phyloP scores from a whole-genome alignment of 495 filamentous ascomycete genomes.

The Amphirosellinia nigrospora region DNA sequence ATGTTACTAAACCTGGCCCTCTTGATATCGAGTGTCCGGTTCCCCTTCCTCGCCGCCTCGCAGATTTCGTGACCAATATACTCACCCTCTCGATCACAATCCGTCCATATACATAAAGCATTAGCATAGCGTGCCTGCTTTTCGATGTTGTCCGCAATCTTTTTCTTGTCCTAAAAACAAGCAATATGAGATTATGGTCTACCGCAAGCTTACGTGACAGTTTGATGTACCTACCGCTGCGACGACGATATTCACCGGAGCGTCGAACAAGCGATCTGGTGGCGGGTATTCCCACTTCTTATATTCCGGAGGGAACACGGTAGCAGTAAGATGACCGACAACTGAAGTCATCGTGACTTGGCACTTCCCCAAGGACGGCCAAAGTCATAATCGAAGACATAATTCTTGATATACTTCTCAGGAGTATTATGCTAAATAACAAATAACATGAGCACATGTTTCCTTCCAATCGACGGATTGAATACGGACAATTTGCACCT shows the following conservation, averaged over 20 bases:
- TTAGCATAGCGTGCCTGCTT: constrained; percentile 70
- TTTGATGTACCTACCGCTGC: constrained; percentile 57
- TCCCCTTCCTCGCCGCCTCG: constrained; percentile 75
- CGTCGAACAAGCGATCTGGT: constrained; percentile 82
- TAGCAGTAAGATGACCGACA: constrained; percentile 76
- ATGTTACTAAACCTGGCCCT: constrained; percentile 95
- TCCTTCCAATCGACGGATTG: not conserved
- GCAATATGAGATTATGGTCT: constrained; percentile 7
- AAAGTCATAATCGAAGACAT: constrained; percentile 88
- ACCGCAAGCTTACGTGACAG: not conserved
- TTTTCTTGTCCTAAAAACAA: constrained; percentile 69
- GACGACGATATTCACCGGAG: constrained; percentile 70
- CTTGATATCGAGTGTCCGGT: constrained; percentile 76
- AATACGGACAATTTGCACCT: constrained; percentile 69
- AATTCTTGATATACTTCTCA: constrained; percentile 89
- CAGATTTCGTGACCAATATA: constrained; percentile 95
- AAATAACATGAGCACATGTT: constrained; percentile 17
- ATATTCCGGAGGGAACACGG: constrained; percentile 73
- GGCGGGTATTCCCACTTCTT: constrained; percentile 81
- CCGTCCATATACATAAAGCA: constrained; percentile 94
- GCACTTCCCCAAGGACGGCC: constrained; percentile 79
- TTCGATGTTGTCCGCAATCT: constrained; percentile 85
- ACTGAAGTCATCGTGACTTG: constrained; percentile 92
- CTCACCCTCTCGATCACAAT: constrained; percentile 97
- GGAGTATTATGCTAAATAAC: constrained; percentile 56